Conservation (phyloP, 2,329 filamentous ascomycete genomes). For the Rosellinia necatrix region DNA sequence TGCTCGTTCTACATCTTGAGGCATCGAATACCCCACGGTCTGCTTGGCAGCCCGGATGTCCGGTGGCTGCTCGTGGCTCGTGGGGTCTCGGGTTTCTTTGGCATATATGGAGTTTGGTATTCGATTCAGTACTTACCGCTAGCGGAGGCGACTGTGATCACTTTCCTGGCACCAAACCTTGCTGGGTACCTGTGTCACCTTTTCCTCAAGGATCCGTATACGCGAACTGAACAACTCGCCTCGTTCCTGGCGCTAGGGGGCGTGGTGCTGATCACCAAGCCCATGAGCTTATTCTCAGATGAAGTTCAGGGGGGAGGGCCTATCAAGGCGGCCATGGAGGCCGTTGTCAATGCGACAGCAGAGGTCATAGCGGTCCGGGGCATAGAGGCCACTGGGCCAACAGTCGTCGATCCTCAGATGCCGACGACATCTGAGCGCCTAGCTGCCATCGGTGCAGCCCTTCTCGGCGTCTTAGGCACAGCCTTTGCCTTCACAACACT, state of each 20-base stretch:
- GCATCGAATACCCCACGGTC: slow-evolving; percentile 48
- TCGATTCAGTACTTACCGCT: slow-evolving; percentile 57
- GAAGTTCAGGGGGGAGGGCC: slow-evolving; percentile 3
- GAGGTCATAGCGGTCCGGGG: slow-evolving; percentile 13
- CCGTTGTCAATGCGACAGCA: slow-evolving; percentile 15
- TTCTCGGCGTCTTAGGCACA: slow-evolving; percentile 78
- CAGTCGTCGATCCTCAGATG: slow-evolving; percentile 47
- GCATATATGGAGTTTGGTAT: slow-evolving; percentile 76
- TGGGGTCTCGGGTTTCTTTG: slow-evolving; percentile 74
- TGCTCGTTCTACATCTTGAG: slow-evolving; percentile 76
- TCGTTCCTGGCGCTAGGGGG: slow-evolving; percentile 76
- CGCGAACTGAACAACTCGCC: slow-evolving; percentile 75
- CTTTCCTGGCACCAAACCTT: slow-evolving; percentile 80
- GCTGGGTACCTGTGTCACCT: slow-evolving; percentile 81
- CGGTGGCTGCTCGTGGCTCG: slow-evolving; percentile 68
- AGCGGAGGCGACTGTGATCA: slow-evolving; percentile 87
- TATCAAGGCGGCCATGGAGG: slow-evolving; percentile 26
- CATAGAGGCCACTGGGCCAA: slow-evolving; percentile 36
- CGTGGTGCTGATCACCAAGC: slow-evolving; percentile 82
- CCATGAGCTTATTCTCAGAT: slow-evolving; percentile 49
- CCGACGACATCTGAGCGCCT: slow-evolving; percentile 63
- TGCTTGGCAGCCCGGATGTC: slow-evolving; percentile 70
- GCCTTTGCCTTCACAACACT: slow-evolving; percentile 76
- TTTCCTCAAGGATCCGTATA: slow-evolving; percentile 76
- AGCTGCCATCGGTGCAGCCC: slow-evolving; percentile 69